Base-by-base conservation (phyloP, 1,139 yeast species). In the Suhomyces terraborum region DNA sequence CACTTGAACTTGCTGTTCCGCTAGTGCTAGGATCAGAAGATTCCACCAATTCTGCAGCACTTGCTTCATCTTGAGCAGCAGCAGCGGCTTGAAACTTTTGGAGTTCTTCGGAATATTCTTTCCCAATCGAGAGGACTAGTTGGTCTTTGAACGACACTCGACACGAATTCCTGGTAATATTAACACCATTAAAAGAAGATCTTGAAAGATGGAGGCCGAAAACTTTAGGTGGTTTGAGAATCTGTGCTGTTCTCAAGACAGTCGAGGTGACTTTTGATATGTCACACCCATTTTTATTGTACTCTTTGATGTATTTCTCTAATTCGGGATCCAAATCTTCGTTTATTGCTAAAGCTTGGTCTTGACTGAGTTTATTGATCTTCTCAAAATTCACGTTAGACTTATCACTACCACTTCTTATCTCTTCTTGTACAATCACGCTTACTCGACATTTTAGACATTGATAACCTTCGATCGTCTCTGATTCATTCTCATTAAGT, bases 121-220 rank as follows among this genome's bases (percentile, higher is more conserved):
- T 70, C 29, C 80, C 80, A 43, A 77, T 71, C 6, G 73, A 67
- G 28, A 88, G 61, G 5, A 71, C 69, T 41, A 89, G 58, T 3
- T 57, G 59, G 51, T 84, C 93, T 16, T 76, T 79, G 52, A 84
- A 84, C 4, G 70, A 59, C 5, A 91, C 91, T 40, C 80, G 70
- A 60, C 96, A 88, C 5, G 86, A 70, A 60, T 89, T 91, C 54
- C 96, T 77, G 3, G 84, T 73, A 2, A 86, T 80, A 21, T 77
- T 79, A 38, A 79, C 78, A n/a, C 87, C 89, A 40, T 79, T 75
- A 57, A 77, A 89, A 27, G 85, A 75, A 0, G 96, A 88, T 52
- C 98, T 73, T 5, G 96, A 87, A 38, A 91, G 66, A 59, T 91
- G 97, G 14, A 91, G 66, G 0, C 88, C 79, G 46, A 89, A 70